Conservation (phyloP, 148 eudicot genomes). For the Vaccinium darrowii region DNA sequence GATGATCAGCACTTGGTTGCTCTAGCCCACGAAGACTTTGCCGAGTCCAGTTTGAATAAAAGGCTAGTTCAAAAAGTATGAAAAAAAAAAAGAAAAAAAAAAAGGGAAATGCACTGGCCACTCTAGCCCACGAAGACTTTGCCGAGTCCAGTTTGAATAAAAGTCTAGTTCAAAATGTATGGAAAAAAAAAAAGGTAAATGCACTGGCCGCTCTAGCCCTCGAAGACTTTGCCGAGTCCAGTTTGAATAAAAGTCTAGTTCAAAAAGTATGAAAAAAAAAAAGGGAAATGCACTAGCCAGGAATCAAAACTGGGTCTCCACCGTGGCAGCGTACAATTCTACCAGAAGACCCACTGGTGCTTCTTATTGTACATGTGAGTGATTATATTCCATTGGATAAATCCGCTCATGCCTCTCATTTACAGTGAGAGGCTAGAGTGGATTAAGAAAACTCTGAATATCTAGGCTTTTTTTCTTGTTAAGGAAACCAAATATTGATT, state of each 20-base stretch:
- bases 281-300: too few species aligned
- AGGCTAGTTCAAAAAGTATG: not conserved
- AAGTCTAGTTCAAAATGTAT: not conserved
- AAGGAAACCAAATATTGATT: not conserved
- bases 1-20: conserved; percentile 51
- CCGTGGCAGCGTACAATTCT: conserved; percentile 44
- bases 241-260: not conserved
- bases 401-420: too few species aligned
- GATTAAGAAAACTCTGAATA: not conserved
- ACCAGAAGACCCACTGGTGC: too few species aligned
- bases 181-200: not conserved
- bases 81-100: not conserved
- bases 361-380: conserved; percentile 32
- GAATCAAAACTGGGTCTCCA: conserved; percentile 72
- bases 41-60: conserved; percentile 3
- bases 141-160: conserved; percentile 1
- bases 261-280: not conserved
- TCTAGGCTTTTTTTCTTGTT: not conserved
- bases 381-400: too few species aligned
- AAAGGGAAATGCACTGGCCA: too few species aligned
- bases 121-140: conserved; percentile 52
- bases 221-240: conserved; percentile 33
- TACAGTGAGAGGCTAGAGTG: too few species aligned
- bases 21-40: conserved; percentile 53
- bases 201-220: conserved; percentile 32